phyloP scores from a whole-genome alignment of 352 stramenopile genomes.

The Globisporangium echinulatum region DNA sequence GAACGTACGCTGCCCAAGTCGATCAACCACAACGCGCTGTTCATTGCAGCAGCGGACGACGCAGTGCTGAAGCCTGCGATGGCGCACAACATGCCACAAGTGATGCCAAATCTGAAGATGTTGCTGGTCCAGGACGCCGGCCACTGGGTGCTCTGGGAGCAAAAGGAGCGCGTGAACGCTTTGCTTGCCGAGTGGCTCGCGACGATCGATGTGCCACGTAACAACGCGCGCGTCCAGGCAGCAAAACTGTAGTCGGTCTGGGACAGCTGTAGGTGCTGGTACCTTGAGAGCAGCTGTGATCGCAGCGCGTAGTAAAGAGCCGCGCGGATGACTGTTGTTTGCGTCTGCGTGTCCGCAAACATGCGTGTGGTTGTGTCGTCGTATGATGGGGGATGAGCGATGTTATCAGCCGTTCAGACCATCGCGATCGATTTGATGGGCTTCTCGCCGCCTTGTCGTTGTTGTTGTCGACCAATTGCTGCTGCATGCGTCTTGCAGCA shows the following conservation, averaged over 20 bases:
- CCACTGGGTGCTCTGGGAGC: conserved; percentile 13
- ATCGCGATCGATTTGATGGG: too few relatives aligned
- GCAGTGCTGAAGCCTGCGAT: conserved; percentile 47
- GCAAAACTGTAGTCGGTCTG: too few relatives aligned
- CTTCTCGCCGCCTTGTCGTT: too few relatives aligned
- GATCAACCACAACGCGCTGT: conserved; percentile 47
- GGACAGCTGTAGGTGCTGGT: conserved; percentile 18
- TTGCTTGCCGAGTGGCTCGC: conserved; percentile 8
- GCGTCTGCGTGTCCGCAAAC: too few relatives aligned
- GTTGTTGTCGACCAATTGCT: too few relatives aligned
- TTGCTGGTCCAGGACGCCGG: conserved; percentile 5
- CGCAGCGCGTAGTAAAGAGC: too few relatives aligned
- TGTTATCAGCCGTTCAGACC: too few relatives aligned
- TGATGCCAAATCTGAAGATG: conserved; percentile 11
- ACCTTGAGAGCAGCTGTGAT: not conserved
- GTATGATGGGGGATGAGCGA: too few relatives aligned
- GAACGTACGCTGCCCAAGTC: conserved; percentile 23
- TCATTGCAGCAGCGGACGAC: conserved; percentile 54
- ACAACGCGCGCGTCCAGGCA: conserved; percentile 1
- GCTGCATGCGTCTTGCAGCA: too few relatives aligned
- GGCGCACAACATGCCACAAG: conserved; percentile 40
- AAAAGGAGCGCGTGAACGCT: conserved; percentile 7
- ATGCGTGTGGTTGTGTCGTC: too few relatives aligned
- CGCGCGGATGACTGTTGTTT: too few relatives aligned
- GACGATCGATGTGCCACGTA: conserved; percentile 1